Percentiles rank a stretch among this genome's conserved stretches.
Evolutionary conservation across 2,329 filamentous ascomycete species (phyloP).

Genomic region (Lachnellula occidentalis): DNA sequence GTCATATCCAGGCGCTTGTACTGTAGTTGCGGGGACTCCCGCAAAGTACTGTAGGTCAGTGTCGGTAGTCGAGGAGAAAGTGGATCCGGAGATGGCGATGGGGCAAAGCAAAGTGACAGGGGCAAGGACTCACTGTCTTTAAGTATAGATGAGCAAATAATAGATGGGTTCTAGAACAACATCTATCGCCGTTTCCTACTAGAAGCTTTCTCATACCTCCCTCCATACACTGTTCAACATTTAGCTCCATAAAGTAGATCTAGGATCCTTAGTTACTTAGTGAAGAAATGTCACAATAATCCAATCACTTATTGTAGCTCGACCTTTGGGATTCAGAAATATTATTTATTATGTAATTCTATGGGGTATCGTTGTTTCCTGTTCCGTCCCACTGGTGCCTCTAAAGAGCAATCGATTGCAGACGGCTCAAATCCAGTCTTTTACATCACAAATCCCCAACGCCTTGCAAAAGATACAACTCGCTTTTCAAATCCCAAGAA

Average conservation of each 20-base stretch:
- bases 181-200: no score
- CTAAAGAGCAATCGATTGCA: not conserved
- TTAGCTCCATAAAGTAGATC: not conserved
- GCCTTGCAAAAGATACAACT: constrained; percentile 8
- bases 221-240: no score
- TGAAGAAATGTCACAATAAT: not conserved
- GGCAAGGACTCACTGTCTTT: no score
- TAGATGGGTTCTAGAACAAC: no score
- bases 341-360: constrained; percentile 2
- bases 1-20: no score
- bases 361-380: not conserved
- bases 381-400: not conserved
- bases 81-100: no score
- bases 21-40: no score
- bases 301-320: not conserved
- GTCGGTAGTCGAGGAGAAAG: no score
- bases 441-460: constrained; percentile 3
- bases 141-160: no score
- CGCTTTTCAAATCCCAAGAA: not conserved
- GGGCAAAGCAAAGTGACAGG: no score
- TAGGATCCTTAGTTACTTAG: not conserved
- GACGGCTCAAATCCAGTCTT: not conserved
- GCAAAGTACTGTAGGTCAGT: no score
- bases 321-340: not conserved
- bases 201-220: no score